Evolutionary conservation across 495 filamentous ascomycete genomes (phyloP).

Genomic region (Talaromyces borbonicus): DNA sequence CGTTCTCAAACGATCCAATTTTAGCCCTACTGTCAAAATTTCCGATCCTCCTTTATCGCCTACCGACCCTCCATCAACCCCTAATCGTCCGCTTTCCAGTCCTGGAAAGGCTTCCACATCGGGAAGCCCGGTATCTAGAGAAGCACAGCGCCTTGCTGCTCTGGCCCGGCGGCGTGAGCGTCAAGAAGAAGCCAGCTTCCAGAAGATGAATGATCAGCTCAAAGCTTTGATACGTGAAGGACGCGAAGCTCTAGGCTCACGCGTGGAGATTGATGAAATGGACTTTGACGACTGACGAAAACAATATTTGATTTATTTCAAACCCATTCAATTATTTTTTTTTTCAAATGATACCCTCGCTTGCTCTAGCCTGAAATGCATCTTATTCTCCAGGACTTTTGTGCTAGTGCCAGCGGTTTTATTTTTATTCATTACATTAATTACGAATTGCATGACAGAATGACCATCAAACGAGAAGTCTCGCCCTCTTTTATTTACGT

Average conservation of each 20-base stretch:
- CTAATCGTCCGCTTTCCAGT: conserved; percentile 25
- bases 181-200: conserved; percentile 69
- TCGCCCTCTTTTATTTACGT: too few relatives aligned
- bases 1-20: conserved; percentile 19
- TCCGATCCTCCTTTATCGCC: conserved; percentile 4
- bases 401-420: too few relatives aligned
- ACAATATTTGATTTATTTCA: background rate
- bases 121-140: conserved; percentile 39
- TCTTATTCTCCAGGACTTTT: too few relatives aligned
- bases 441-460: too few relatives aligned
- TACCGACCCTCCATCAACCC: conserved; percentile 23
- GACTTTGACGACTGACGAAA: conserved; percentile 29
- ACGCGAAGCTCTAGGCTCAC: conserved; percentile 75
- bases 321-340: background rate
- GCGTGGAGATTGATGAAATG: conserved; percentile 60
- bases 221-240: conserved; percentile 82
- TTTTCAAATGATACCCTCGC: conserved; percentile 7
- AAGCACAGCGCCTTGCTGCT: conserved; percentile 59
- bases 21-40: background rate
- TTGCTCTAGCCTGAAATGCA: background rate
- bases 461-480: too few relatives aligned
- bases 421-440: background rate
- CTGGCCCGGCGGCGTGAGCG: conserved; percentile 58
- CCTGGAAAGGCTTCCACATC: conserved; percentile 27
- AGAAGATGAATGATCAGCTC: conserved; percentile 65